phyloP scores from a whole-genome alignment of 1,139 yeast genomes.

The Pichia sp. region DNA sequence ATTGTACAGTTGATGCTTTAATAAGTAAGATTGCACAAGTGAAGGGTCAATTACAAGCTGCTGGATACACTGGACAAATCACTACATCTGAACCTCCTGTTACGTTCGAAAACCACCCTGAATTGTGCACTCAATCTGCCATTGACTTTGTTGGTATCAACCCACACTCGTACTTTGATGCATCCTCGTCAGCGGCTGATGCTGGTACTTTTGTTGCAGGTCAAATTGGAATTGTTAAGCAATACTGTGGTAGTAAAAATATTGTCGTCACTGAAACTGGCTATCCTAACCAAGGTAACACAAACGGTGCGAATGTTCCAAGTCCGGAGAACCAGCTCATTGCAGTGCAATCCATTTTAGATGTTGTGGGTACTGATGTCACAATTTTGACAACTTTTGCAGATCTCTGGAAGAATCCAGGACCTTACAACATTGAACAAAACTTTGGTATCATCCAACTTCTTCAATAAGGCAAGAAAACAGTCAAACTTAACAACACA shows the following conservation, averaged over 20 bases:
- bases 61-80: constrained; percentile 72
- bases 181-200: constrained; percentile 48
- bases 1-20: constrained; percentile 50
- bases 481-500: no score
- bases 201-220: constrained; percentile 69
- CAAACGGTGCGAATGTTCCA: constrained; percentile 72
- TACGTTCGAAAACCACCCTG: constrained; percentile 55
- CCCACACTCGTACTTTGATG: constrained; percentile 80
- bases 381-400: constrained; percentile 71
- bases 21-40: constrained; percentile 58
- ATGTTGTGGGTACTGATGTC: constrained; percentile 49
- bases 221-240: constrained; percentile 49
- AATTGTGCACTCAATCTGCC: constrained; percentile 57
- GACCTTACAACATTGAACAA: constrained; percentile 78
- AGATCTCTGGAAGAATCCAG: constrained; percentile 87
- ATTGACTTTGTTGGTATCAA: constrained; percentile 80
- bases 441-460: constrained; percentile 60
- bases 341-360: constrained; percentile 58
- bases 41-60: constrained; percentile 45
- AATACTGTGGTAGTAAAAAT: constrained; percentile 41
- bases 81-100: constrained; percentile 89
- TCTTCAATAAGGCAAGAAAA: constrained; percentile 1
- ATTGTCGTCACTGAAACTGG: constrained; percentile 78
- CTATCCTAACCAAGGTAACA: constrained; percentile 69
- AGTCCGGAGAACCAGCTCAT: constrained; percentile 56